Evolutionary conservation across 2,329 filamentous ascomycete genomes (phyloP), one percentile per base, ranked within the genome.

Genomic region (Alternaria ventricosa): DNA sequence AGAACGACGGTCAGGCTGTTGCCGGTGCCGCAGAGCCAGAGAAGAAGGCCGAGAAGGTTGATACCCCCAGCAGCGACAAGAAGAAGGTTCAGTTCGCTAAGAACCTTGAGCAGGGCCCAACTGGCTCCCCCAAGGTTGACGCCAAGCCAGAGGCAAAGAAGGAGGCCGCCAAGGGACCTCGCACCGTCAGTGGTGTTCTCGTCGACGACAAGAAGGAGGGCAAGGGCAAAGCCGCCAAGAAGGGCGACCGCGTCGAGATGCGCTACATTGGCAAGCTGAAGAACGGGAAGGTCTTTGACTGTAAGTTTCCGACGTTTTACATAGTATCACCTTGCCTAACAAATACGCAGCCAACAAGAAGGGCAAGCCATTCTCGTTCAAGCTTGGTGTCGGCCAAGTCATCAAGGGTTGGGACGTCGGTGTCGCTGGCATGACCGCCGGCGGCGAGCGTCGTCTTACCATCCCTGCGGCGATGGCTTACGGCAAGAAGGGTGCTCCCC

Each of bases 31-130:
- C 90, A 73, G 79, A 83, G 49, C 83, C 87, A 71, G 83, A 87
- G 36, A 77, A 75, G 65, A 76, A 78, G 71, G 89, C 88, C 64
- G 85, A 86, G 60, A 83, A 84, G 57, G 82, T 81, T 71, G 81
- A 77, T 57, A 65, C 78, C 57, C 81, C 85, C 68, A 82, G 81
- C 69, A 89, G 74, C 64, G 75, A 78, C 66, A 79, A 90, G 86
- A 97, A 97, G 89, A 98, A 97, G 87, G 96, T 99, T 65, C 93
- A 97, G 82, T 99, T 99, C 81, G 95, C 96, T 79, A 97, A 98
- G 88, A 94, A 98, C 82, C 93, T 99, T 67, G 96, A 98, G 86
- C 94, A 97, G 83, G 96, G 96, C 64, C 96, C 96, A 68, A 96
- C 94, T 63, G 78, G 78, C 81, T 84, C 76, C 67, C 82, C 73